Percentiles rank a stretch among this genome's conserved stretches.
Conservation (phyloP, 768 basidiomycete genomes). For the Collybia sordida region DNA sequence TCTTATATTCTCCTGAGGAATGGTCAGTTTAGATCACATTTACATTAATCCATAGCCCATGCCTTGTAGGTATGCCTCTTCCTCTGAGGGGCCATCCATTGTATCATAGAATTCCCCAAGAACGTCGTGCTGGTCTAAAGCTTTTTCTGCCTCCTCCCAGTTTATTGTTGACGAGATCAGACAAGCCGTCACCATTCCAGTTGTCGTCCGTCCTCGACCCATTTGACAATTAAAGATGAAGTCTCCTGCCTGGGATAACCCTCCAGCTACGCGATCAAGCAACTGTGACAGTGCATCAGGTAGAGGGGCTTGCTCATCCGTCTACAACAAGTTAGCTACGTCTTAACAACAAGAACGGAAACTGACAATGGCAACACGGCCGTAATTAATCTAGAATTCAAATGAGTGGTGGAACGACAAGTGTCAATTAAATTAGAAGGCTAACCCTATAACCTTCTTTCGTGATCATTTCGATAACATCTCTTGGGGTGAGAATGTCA, state of each 20-base stretch:
- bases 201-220: constrained; percentile 90
- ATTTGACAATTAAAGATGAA: constrained; percentile 98
- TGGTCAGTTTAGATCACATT: neutral
- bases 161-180: constrained; percentile 75
- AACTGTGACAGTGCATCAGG: constrained; percentile 84
- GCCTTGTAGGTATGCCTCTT: constrained; percentile 89
- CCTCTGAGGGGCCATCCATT: constrained; percentile 83
- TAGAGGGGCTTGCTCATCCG: constrained; percentile 95
- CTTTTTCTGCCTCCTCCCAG: constrained; percentile 50
- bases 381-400: constrained; percentile 72
- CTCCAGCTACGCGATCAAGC: constrained; percentile 66
- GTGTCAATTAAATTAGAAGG: constrained; percentile 6
- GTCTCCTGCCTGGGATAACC: constrained; percentile 61
- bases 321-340: constrained; percentile 44
- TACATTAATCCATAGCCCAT: constrained; percentile 3
- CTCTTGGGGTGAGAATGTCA: constrained; percentile 87
- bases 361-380: constrained; percentile 86
- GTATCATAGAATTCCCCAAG: constrained; percentile 53
- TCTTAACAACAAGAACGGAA: neutral
- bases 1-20: constrained; percentile 90
- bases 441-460: constrained; percentile 76
- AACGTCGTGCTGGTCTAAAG: constrained; percentile 33
- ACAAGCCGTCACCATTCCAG: constrained; percentile 91
- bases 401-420: neutral
- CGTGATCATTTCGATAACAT: constrained; percentile 73